These are phyloP conservation scores for Phycomyces nitens DNA, from an alignment of 192 early-diverging fungal species.

Conservation along the genomic window DNA sequence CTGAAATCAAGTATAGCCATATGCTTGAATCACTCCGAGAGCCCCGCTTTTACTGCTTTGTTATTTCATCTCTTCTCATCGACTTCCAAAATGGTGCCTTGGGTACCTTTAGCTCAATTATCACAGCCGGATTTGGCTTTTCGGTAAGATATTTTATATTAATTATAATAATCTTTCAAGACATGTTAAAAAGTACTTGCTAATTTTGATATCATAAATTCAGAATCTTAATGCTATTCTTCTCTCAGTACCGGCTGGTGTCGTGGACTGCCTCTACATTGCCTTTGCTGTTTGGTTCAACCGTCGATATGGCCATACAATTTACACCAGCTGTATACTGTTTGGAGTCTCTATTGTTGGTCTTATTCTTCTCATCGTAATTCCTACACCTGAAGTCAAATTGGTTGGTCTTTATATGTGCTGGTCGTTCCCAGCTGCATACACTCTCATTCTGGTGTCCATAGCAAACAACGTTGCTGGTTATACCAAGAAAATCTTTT, in stretches of 20 bases:
- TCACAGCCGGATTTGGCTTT: slow-evolving; percentile 26
- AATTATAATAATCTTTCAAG: not conserved
- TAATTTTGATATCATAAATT: too few relatives aligned
- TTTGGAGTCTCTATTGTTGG: slow-evolving; percentile 17
- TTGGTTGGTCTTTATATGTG: slow-evolving; percentile 26
- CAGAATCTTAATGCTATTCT: slow-evolving; percentile 27
- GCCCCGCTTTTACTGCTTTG: slow-evolving; percentile 18
- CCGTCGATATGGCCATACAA: slow-evolving; percentile 20
- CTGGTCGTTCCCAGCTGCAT: slow-evolving; percentile 17
- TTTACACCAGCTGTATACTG: slow-evolving; percentile 9
- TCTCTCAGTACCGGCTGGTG: slow-evolving; percentile 17
- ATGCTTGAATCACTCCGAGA: slow-evolving; percentile 26
- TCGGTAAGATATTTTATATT: slow-evolving; percentile 15
- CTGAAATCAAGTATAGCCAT: slow-evolving; percentile 20
- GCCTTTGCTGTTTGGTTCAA: slow-evolving; percentile 15
- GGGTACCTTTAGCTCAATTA: slow-evolving; percentile 16
- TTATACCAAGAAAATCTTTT: slow-evolving; percentile 33
- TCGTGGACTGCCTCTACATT: slow-evolving; percentile 21
- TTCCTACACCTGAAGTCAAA: slow-evolving; percentile 14
- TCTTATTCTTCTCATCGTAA: slow-evolving; percentile 24
- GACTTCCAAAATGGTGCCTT: slow-evolving; percentile 28
- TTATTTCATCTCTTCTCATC: slow-evolving; percentile 16
- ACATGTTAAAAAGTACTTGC: not conserved
- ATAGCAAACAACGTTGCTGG: slow-evolving; percentile 26
- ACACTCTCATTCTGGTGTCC: slow-evolving; percentile 20